phyloP scores from a whole-genome alignment of 192 early-diverging fungal species.

The Rhizoclosmatium sp. region DNA sequence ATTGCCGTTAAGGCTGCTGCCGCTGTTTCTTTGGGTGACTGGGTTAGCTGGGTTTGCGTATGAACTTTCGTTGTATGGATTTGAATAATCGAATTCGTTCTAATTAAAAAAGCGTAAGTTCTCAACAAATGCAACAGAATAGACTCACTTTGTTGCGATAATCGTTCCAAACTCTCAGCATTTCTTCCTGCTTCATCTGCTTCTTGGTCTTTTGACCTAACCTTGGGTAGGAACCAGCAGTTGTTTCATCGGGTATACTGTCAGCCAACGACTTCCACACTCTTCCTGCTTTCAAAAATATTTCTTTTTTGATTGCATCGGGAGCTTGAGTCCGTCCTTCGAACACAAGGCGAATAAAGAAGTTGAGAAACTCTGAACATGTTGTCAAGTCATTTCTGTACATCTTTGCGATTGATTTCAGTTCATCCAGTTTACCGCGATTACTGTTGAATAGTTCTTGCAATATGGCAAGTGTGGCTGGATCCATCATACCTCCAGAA shows the following conservation, averaged over 20 bases:
- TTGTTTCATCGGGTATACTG: conserved; percentile 45
- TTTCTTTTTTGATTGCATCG: conserved; percentile 40
- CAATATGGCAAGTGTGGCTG: conserved; percentile 38
- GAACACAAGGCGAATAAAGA: conserved; percentile 44
- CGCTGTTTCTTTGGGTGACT: not conserved
- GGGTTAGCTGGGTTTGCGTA: conserved; percentile 21
- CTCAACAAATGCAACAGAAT: not conserved
- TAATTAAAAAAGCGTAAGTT: not conserved
- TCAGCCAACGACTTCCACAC: conserved; percentile 58
- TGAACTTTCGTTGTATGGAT: not conserved
- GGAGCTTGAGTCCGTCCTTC: conserved; percentile 13
- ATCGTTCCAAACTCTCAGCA: conserved; percentile 74
- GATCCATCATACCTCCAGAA: conserved; percentile 35
- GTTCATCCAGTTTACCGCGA: conserved; percentile 42
- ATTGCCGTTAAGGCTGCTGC: conserved; percentile 30
- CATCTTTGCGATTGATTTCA: conserved; percentile 49
- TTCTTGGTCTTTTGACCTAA: not conserved
- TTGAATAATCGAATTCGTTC: not conserved
- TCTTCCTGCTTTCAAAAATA: conserved; percentile 43
- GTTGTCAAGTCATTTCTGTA: conserved; percentile 37
- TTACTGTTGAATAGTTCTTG: conserved; percentile 52
- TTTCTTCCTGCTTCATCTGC: conserved; percentile 55
- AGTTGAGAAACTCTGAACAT: conserved; percentile 49
- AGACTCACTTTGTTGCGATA: conserved; percentile 59
- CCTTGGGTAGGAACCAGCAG: not conserved